A percentile compares a stretch with the other conserved stretches of the same genome.
Conservation (phyloP, 768 basidiomycete genomes). For the Lactarius deliciosus region DNA sequence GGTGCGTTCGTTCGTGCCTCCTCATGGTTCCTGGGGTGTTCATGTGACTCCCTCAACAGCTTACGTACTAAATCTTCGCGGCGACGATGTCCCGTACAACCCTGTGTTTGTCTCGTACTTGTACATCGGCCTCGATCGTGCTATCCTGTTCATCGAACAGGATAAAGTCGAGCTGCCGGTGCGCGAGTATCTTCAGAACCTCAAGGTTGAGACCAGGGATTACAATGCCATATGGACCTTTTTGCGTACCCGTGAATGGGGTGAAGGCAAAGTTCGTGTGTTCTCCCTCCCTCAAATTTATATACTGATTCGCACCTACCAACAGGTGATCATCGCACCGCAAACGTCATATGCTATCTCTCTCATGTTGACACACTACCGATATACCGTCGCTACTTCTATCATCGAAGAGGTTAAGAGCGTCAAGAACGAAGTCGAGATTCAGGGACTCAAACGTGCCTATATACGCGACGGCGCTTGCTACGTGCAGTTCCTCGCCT, state of each 20-base stretch:
- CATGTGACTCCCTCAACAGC: constrained; percentile 44
- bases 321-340: constrained; percentile 63
- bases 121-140: constrained; percentile 60
- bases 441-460: constrained; percentile 78
- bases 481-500: constrained; percentile 82
- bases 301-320: constrained; percentile 5
- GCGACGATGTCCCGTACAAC: constrained; percentile 87
- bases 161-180: constrained; percentile 62
- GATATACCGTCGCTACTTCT: constrained; percentile 71
- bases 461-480: constrained; percentile 90
- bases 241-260: constrained; percentile 72
- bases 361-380: constrained; percentile 79
- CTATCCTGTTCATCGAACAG: constrained; percentile 75
- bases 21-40: constrained; percentile 8
- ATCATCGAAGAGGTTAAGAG: constrained; percentile 77
- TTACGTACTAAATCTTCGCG: constrained; percentile 86
- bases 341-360: constrained; percentile 82
- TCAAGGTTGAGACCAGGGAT: constrained; percentile 57
- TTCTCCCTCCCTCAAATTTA: constrained; percentile 2
- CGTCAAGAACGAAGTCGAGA: constrained; percentile 84
- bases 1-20: constrained; percentile 44
- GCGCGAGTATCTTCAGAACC: constrained; percentile 51
- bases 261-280: constrained; percentile 64
- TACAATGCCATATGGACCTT: constrained; percentile 83
- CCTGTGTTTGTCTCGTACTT: constrained; percentile 91